Evolutionary conservation across 345 rosid species (phyloP), one percentile per base, ranked within the genome.

Genomic region (Eucalyptus cloeziana): DNA sequence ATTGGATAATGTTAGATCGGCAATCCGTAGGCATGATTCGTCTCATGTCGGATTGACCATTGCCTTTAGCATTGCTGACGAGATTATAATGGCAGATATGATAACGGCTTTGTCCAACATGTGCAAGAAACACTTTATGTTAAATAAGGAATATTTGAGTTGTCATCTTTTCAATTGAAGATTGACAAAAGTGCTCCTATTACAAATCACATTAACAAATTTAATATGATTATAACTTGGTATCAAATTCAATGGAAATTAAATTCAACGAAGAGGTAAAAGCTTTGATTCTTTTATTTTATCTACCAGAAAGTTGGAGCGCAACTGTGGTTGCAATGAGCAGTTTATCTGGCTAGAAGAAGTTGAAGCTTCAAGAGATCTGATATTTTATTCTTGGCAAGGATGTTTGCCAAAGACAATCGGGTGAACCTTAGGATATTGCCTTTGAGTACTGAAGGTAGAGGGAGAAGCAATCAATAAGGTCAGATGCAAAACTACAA

Each of bases 251-350:
- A 33, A 24, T 83, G 6, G 4, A 44, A 49, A 0, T 43, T 44
- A 44, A 44, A 44, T 44, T 83, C 10, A 47, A 83, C 0, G 3
- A 83, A 0, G 19, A 81, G 86, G 3, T 83, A 49, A 45, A 43
- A 31, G 86, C 33, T 43, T 49, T 24, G 49, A 12, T 45, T 10
- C 2, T 45, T 13, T 83, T 24, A 49, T 12, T n/a, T 5, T 83
- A 1, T 45, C 30, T 81, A 27, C n/a, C 3, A 5, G 2, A 86
- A 49, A 31, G 9, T 86, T 51, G 40, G 60, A 49, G 60, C 0
- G 8, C 43, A 64, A 67, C 10, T 5, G 0, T 44, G 22, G 6
- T 2, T 12, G n/a, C 0, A n/a, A 5, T 45, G 21, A n/a, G 21
- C 21, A 64, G 0, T 64, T 64, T 13, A 45, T 83, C 2, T 44